These are phyloP conservation scores for Agrocybe chaxingu DNA, from an alignment of 768 basidiomycete species.

Conservation along the genomic window DNA sequence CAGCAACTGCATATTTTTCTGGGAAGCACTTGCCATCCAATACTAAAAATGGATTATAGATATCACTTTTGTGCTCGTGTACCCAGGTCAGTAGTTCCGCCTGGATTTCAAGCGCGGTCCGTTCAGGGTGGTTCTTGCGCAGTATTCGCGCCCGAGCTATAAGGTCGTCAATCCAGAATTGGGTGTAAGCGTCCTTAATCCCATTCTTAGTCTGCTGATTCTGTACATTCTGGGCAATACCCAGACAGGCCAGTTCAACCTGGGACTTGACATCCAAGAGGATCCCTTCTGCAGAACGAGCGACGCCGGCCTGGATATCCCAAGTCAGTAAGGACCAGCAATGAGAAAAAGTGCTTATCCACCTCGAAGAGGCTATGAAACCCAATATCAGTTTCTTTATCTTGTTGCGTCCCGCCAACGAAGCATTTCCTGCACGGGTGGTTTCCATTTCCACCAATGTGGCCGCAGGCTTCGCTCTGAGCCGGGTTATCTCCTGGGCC, in stretches of 20 bases:
- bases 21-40: slow-evolving; percentile 19
- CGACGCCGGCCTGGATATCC: slow-evolving; percentile 17
- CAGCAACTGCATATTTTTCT: not conserved
- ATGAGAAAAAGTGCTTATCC: not conserved
- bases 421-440: slow-evolving; percentile 36
- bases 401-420: slow-evolving; percentile 29
- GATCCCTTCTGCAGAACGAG: slow-evolving; percentile 18
- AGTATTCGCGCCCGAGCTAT: slow-evolving; percentile 17
- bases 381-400: slow-evolving; percentile 29
- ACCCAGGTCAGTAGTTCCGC: slow-evolving; percentile 26
- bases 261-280: slow-evolving; percentile 25
- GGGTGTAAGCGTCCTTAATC: slow-evolving; percentile 35
- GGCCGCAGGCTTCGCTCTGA: slow-evolving; percentile 33
- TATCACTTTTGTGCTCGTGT: slow-evolving; percentile 12
- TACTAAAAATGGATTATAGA: slow-evolving; percentile 30
- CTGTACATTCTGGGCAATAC: slow-evolving; percentile 24
- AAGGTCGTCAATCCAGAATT: slow-evolving; percentile 34
- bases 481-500: slow-evolving; percentile 36
- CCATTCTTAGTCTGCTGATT: slow-evolving; percentile 28
- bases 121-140: slow-evolving; percentile 16
- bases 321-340: not conserved
- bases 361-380: slow-evolving; percentile 30
- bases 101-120: slow-evolving; percentile 16
- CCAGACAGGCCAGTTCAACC: slow-evolving; percentile 25
- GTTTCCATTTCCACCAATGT: slow-evolving; percentile 39